Evolutionary conservation across 2,329 filamentous ascomycete species (phyloP).

Genomic region (Sporothrix phasma): DNA sequence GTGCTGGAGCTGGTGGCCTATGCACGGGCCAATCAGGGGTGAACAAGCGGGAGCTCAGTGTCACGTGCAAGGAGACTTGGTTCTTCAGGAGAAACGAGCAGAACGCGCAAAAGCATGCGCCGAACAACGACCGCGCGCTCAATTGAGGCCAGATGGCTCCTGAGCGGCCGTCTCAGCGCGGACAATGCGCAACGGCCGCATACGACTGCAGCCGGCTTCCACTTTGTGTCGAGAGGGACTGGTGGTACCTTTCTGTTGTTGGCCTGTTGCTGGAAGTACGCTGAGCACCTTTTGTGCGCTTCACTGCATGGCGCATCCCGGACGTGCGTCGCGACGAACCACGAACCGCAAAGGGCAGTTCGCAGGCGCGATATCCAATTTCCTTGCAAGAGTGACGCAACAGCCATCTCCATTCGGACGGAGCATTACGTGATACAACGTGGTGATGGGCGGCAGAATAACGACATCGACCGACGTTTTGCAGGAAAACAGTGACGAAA

Average conservation of each 20-base stretch:
- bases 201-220: background rate
- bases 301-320: background rate
- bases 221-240: no score
- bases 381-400: constrained; percentile 5
- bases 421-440: background rate
- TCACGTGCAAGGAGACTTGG: constrained; percentile 14
- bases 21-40: constrained; percentile 19
- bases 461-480: background rate
- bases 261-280: no score
- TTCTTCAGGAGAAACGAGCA: constrained; percentile 1
- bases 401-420: background rate
- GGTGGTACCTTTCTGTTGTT: no score
- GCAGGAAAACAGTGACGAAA: no score
- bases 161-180: background rate
- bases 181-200: background rate
- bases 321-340: background rate
- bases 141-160: constrained; percentile 7
- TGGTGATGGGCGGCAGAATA: background rate
- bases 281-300: background rate
- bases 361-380: background rate
- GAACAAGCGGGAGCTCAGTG: constrained; percentile 13
- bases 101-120: constrained; percentile 8
- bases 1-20: constrained; percentile 11
- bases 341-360: background rate
- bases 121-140: background rate